These are phyloP conservation scores for Xylariaceae sp. DNA, from an alignment of 2,329 filamentous ascomycete genomes.

Conservation along the genomic window DNA sequence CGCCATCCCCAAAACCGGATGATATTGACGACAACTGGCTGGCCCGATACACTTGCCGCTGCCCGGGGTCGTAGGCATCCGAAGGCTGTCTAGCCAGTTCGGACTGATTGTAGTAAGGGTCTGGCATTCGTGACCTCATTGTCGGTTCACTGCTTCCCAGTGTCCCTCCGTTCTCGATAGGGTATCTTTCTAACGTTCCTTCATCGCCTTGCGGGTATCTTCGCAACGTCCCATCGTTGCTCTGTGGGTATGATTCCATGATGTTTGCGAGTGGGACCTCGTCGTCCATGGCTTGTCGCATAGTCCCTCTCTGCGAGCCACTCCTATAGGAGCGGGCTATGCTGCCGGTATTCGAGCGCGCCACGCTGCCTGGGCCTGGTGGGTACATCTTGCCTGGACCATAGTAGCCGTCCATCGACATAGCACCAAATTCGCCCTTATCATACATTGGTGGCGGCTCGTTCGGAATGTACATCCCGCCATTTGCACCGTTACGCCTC, in stretches of 20 bases:
- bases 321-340: not conserved
- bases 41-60: conserved; percentile 34
- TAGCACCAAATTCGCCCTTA: conserved; percentile 17
- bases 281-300: conserved; percentile 11
- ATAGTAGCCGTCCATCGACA: conserved; percentile 19
- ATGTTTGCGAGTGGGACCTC: conserved; percentile 18
- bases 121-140: conserved; percentile 31
- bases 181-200: conserved; percentile 1
- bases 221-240: conserved; percentile 14
- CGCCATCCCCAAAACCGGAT: conserved; percentile 60
- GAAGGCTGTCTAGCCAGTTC: conserved; percentile 33
- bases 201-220: conserved; percentile 22
- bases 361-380: conserved; percentile 10
- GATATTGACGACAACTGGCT: conserved; percentile 58
- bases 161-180: conserved; percentile 14
- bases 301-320: conserved; percentile 12
- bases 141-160: conserved; percentile 24
- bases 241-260: conserved; percentile 21
- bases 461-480: conserved; percentile 12
- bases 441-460: conserved; percentile 24
- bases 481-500: conserved; percentile 12
- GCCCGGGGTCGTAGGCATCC: conserved; percentile 30
- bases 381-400: conserved; percentile 17
- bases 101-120: conserved; percentile 35
- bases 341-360: conserved; percentile 11